A percentile compares a stretch with the other conserved stretches of the same genome.
phyloP scores from a whole-genome alignment of 2,329 filamentous ascomycete genomes.

The Claviceps africana region DNA sequence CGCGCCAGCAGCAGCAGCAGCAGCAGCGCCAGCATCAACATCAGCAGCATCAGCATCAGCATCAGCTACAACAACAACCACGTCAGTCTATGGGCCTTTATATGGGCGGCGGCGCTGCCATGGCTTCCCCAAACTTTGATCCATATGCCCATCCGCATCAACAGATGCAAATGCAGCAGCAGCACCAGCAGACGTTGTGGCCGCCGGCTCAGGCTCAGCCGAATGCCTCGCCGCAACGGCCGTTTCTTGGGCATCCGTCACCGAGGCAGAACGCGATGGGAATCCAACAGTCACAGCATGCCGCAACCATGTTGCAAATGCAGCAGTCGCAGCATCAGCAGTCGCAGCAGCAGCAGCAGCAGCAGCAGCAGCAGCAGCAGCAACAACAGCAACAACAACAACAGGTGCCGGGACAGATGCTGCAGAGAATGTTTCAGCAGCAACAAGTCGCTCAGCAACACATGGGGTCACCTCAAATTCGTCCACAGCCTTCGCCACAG shows the following conservation, averaged over 20 bases:
- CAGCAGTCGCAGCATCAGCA: conserved; percentile 3
- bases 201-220: conserved; percentile 12
- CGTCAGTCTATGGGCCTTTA: conserved; percentile 4
- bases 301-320: conserved; percentile 3
- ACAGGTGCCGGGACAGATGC: conserved; percentile 3
- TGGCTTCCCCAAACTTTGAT: conserved; percentile 1
- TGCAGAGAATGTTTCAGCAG: conserved; percentile 8
- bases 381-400: conserved; percentile 6
- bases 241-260: conserved; percentile 2
- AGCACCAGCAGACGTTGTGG: neutral
- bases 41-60: conserved; percentile 8
- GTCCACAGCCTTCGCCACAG: conserved; percentile 10
- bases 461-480: conserved; percentile 8
- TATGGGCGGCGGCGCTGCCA: neutral
- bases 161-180: conserved; percentile 4
- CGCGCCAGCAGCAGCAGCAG: conserved; percentile 12
- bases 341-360: conserved; percentile 5
- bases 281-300: conserved; percentile 1
- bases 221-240: conserved; percentile 4
- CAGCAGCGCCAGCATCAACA: conserved; percentile 12
- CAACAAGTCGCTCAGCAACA: conserved; percentile 8
- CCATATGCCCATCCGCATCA: conserved; percentile 14
- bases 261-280: conserved; percentile 3
- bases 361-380: neutral
- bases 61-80: conserved; percentile 7